Conservation (phyloP, 805 yeast species). For the Isabelozyma pseudorhagii region DNA sequence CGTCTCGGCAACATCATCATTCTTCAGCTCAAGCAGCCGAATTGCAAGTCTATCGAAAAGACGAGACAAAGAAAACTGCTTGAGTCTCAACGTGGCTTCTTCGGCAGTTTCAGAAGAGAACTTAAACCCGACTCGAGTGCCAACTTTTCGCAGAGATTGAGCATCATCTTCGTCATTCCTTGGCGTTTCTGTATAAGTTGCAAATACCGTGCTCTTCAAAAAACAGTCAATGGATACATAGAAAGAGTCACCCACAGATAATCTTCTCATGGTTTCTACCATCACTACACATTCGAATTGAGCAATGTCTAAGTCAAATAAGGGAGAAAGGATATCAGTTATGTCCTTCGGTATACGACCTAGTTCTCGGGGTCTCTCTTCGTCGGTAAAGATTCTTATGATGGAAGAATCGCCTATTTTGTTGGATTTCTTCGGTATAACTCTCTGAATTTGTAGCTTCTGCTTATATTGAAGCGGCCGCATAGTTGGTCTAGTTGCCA, state of each 20-base stretch:
- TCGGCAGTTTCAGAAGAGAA: conserved; percentile 46
- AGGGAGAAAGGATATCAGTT: conserved; percentile 63
- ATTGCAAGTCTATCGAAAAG: conserved; percentile 53
- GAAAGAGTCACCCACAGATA: conserved; percentile 77
- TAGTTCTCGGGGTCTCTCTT: conserved; percentile 50
- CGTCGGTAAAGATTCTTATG: conserved; percentile 28
- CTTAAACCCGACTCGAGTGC: conserved; percentile 15
- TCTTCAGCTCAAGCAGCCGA: conserved; percentile 14
- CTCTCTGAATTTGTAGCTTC: conserved; percentile 33
- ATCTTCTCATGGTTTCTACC: conserved; percentile 48
- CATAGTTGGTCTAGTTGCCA: conserved; percentile 68
- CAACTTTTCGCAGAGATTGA: not conserved
- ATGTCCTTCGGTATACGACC: conserved; percentile 74
- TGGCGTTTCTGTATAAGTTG: not conserved
- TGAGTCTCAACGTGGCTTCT: conserved; percentile 49
- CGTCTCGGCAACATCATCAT: conserved; percentile 1
- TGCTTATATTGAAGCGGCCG: conserved; percentile 46
- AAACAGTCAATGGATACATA: conserved; percentile 66
- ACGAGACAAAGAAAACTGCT: conserved; percentile 53
- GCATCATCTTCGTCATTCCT: conserved; percentile 13
- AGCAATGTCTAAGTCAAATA: conserved; percentile 54
- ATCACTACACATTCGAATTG: conserved; percentile 56
- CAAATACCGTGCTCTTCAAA: conserved; percentile 41
- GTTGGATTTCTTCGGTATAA: conserved; percentile 20
- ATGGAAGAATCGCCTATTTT: conserved; percentile 16